These are phyloP conservation scores for Vaccinium darrowii DNA, from an alignment of 148 eudicot genomes.

Conservation along the genomic window DNA sequence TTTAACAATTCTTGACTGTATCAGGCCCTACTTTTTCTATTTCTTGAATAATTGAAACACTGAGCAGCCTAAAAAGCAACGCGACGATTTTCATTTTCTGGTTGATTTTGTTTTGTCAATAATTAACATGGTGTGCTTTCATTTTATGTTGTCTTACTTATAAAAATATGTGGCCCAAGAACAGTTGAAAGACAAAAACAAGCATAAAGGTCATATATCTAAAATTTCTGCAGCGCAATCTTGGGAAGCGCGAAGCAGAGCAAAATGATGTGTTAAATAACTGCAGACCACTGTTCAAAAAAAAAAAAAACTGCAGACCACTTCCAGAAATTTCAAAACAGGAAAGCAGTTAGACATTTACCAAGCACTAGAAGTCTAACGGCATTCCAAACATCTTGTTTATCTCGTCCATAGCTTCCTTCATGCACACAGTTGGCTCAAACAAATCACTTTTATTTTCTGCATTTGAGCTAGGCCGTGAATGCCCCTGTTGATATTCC, in stretches of 20 bases:
- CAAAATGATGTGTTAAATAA: constrained; percentile 1
- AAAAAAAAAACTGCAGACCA: background rate
- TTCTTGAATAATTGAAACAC: background rate
- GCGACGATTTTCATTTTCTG: background rate
- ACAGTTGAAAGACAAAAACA: background rate
- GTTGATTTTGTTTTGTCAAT: background rate
- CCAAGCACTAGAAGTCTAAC: constrained; percentile 50
- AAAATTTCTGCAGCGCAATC: background rate
- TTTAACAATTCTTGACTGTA: background rate
- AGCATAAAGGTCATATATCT: background rate
- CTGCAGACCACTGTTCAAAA: background rate
- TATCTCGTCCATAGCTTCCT: constrained; percentile 87
- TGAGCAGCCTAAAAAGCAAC: background rate
- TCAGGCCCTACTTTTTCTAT: background rate
- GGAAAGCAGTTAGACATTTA: constrained; percentile 18
- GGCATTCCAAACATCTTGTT: constrained; percentile 76
- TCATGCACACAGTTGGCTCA: constrained; percentile 82
- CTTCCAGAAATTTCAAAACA: background rate
- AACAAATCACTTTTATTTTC: constrained; percentile 54
- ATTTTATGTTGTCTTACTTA: background rate
- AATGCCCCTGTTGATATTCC: constrained; percentile 28
- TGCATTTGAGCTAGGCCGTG: constrained; percentile 35
- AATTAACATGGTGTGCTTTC: background rate
- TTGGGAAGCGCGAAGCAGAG: background rate
- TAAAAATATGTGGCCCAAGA: background rate